Conservation (phyloP, 768 basidiomycete genomes). For the Leucogyrophana mollusca region DNA sequence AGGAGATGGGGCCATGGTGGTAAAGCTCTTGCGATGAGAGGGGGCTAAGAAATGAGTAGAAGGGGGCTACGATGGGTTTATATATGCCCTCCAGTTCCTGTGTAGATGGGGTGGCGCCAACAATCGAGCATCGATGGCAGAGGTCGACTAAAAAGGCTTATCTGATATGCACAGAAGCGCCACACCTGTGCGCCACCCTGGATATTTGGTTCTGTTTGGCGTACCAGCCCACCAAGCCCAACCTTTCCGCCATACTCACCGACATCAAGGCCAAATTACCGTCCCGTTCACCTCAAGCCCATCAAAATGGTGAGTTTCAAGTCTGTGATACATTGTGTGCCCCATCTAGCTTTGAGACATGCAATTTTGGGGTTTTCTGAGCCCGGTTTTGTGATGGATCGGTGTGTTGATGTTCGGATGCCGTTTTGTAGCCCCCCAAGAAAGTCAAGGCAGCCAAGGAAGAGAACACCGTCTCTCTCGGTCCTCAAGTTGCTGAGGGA, state of each 20-base stretch:
- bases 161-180: too few relatives aligned
- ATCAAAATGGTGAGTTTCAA: constrained; percentile 38
- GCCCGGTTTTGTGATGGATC: constrained; percentile 44
- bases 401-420: constrained; percentile 49
- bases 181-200: not conserved
- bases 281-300: constrained; percentile 25
- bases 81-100: too few relatives aligned
- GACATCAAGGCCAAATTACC: constrained; percentile 15
- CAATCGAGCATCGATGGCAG: too few relatives aligned
- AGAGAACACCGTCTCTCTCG: constrained; percentile 85
- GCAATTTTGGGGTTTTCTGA: constrained; percentile 3
- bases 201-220: constrained; percentile 6
- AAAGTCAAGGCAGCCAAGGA: constrained; percentile 77
- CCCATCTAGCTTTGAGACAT: not conserved
- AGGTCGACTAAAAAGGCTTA: too few relatives aligned
- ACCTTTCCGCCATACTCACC: constrained; percentile 11
- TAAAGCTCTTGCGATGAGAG: not conserved
- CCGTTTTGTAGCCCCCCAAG: constrained; percentile 67
- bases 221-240: not conserved
- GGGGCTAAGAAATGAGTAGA: too few relatives aligned
- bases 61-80: too few relatives aligned
- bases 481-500: constrained; percentile 94
- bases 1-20: constrained; percentile 48
- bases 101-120: too few relatives aligned
- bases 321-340: not conserved